Percentiles rank a stretch among this genome's conserved stretches.
These are phyloP conservation scores for Plasmodium blacklocki DNA, from an alignment of 169 alveolate species.

Conservation along the genomic window DNA sequence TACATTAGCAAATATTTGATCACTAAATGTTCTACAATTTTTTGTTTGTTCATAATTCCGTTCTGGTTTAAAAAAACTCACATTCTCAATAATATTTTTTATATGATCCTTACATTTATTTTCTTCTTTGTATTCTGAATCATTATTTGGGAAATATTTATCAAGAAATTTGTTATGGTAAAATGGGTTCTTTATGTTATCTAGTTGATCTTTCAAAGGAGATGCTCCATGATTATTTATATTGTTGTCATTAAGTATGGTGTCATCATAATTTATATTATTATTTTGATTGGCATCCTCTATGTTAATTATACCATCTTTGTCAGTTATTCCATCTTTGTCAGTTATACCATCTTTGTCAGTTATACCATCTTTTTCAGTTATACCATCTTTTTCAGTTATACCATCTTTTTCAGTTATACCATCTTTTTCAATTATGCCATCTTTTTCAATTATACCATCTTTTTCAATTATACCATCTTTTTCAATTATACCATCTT, in stretches of 20 bases:
- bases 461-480: neutral
- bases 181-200: no score
- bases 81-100: constrained; percentile 15
- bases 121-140: no score
- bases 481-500: neutral
- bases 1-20: constrained; percentile 59
- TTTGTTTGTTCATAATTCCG: constrained; percentile 13
- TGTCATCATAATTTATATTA: neutral
- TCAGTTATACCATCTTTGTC: neutral
- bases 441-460: neutral
- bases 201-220: neutral
- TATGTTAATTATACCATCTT: neutral
- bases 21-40: constrained; percentile 45
- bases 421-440: neutral
- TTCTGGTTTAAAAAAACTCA: constrained; percentile 56
- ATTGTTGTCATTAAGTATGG: no score
- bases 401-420: neutral
- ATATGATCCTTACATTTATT: neutral
- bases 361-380: neutral
- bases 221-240: neutral
- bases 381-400: neutral
- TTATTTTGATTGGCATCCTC: neutral
- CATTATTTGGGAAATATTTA: neutral
- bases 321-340: neutral
- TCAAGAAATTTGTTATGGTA: no score